Base-by-base conservation (phyloP, 2,329 filamentous ascomycete species). In the Penicillium sp. region DNA sequence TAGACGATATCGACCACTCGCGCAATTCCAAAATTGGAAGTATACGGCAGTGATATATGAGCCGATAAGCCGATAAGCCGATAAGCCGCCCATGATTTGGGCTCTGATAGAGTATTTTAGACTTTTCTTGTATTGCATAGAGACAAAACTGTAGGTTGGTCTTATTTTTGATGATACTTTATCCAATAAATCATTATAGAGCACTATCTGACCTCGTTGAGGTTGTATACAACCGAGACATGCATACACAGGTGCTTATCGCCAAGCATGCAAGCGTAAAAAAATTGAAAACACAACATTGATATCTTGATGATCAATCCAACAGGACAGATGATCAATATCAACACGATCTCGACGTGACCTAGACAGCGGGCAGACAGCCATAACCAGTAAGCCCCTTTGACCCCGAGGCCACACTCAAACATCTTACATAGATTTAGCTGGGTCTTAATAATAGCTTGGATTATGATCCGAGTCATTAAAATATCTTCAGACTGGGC, bases 1-100 rank as follows among this genome's bases (percentile, higher is more conserved):
- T 50, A 48, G 43, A 19, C 43, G 13, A 43, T 38, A 48, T 35
- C 7, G 35, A 57, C 55, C 49, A 42, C 6, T 48, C 17, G 27
- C 49, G 55, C 42, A 48, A 23, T 45, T 48, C n/a, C 6, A 6
- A 12, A n/a, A 13, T 21, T 5, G 27, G 9, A 33, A 33, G 27
- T 23, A 52, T 27, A 36, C 21, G 12, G 1, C 10, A 3, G 4
- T 19, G 17, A 13, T 13, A 29, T n/a, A 17, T 23, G 15, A 48
- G 13, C 19, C 13, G 31, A 36, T 35, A 48, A 36, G 44, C 13
- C 19, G 2, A 17, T 23, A 8, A 48, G 13, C 19, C 13, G 31
- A 36, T 35, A 48, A 36, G 44, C 13, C 19, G 13, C 4, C 44
- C 29, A 4, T 33, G n/a, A 15, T 21, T 17, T 19, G 1, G 9